These are phyloP conservation scores for Coemansia sp. DNA, from an alignment of 192 early-diverging fungal genomes.

Conservation along the genomic window DNA sequence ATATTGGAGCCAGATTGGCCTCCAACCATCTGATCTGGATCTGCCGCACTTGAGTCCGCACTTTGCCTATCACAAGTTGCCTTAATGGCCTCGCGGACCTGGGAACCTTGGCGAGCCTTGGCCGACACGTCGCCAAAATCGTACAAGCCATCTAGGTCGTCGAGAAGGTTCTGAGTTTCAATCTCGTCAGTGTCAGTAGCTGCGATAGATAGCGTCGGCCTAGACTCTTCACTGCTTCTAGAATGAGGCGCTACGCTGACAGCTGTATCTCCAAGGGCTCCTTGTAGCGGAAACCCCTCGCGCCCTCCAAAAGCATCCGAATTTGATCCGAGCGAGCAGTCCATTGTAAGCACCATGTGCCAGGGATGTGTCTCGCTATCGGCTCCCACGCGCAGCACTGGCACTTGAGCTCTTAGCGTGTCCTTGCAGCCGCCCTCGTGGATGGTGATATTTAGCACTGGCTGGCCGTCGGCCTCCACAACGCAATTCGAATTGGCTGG, in stretches of 20 bases:
- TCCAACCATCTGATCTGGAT: neutral
- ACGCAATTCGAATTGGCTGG: slow-evolving; percentile 5
- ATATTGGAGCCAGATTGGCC: neutral
- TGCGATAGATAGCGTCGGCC: neutral
- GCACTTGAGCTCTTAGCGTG: neutral
- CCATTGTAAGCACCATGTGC: neutral
- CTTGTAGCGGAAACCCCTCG: neutral
- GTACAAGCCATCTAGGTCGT: slow-evolving; percentile 49
- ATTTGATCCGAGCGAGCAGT: neutral
- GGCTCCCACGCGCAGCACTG: neutral
- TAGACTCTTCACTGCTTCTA: neutral
- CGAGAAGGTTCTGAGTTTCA: slow-evolving; percentile 38
- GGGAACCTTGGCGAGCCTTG: neutral
- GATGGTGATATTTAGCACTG: slow-evolving; percentile 7
- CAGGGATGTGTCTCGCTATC: neutral
- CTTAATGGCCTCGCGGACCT: neutral
- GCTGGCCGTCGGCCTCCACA: neutral
- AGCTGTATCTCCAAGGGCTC: neutral
- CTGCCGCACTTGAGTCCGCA: neutral
- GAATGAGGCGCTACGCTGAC: neutral
- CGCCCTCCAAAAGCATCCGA: neutral
- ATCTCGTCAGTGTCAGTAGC: slow-evolving; percentile 19
- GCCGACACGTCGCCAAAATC: slow-evolving; percentile 17
- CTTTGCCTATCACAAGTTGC: neutral
- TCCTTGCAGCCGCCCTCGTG: slow-evolving; percentile 6